A percentile compares a stretch with the other conserved stretches of the same genome.
Conservation (phyloP, 2,329 filamentous ascomycete species). For the Blastomyces silverae region DNA sequence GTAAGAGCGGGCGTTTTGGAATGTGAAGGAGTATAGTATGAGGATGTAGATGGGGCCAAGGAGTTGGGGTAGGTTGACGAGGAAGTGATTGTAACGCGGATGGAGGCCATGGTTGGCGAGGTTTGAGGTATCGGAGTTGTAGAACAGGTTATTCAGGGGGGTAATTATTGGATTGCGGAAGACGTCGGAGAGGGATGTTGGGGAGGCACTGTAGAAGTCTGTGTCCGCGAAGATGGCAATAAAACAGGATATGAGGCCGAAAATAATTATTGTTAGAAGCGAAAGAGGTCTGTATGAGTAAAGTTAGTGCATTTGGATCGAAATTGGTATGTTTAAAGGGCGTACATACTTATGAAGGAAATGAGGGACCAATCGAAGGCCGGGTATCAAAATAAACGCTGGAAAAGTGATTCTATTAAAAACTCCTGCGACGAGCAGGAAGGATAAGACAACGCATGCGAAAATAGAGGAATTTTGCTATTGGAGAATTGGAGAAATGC, state of each 20-base stretch:
- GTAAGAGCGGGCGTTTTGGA: conserved; percentile 27
- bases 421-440: conserved; percentile 74
- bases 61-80: conserved; percentile 64
- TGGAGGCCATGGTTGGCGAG: conserved; percentile 69
- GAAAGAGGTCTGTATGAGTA: conserved; percentile 46
- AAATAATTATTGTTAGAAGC: conserved; percentile 57
- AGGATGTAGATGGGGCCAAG: conserved; percentile 63
- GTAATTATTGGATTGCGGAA: conserved; percentile 60
- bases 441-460: conserved; percentile 69
- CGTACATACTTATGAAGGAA: conserved; percentile 66
- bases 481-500: conserved; percentile 20
- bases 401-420: conserved; percentile 98
- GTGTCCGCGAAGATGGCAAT: conserved; percentile 79
- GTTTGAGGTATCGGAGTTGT: conserved; percentile 65
- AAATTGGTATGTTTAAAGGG: neutral
- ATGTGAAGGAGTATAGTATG: conserved; percentile 40
- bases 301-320: conserved; percentile 12
- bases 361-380: conserved; percentile 74
- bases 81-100: conserved; percentile 68
- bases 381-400: conserved; percentile 80
- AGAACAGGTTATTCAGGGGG: conserved; percentile 68
- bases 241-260: conserved; percentile 60
- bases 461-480: conserved; percentile 69
- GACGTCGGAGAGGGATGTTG: conserved; percentile 33
- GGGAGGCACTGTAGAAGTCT: conserved; percentile 59